A percentile compares a stretch with the other conserved stretches of the same genome.
phyloP scores from a whole-genome alignment of 2,329 filamentous ascomycete species.

The Corniculantispora saksenae region DNA sequence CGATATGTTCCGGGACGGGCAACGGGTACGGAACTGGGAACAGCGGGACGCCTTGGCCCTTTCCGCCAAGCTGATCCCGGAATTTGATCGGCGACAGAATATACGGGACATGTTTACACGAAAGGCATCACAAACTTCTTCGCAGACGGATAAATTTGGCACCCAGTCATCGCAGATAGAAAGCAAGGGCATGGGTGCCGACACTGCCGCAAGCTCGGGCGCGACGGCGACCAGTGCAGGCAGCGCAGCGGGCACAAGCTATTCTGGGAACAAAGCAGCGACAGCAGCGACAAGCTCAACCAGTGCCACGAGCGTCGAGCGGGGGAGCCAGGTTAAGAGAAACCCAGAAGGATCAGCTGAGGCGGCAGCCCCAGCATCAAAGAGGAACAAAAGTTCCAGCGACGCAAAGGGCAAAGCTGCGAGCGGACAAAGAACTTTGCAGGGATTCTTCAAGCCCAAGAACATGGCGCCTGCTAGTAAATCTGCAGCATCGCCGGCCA shows the following conservation, averaged over 20 bases:
- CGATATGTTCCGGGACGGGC: constrained; percentile 69
- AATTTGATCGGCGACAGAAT: constrained; percentile 80
- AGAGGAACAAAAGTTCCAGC: constrained; percentile 36
- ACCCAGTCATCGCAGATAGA: neutral
- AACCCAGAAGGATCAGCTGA: constrained; percentile 24
- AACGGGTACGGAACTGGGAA: constrained; percentile 66
- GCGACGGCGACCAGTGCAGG: neutral
- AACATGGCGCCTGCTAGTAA: neutral
- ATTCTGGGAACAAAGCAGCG: neutral
- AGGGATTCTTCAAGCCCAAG: constrained; percentile 77
- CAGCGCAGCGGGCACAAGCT: neutral
- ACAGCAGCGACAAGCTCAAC: neutral
- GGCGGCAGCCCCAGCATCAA: constrained; percentile 33
- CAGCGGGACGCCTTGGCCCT: constrained; percentile 67
- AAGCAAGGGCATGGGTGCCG: neutral
- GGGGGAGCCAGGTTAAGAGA: constrained; percentile 27
- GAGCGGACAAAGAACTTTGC: constrained; percentile 59
- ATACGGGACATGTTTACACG: constrained; percentile 89
- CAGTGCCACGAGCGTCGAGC: neutral
- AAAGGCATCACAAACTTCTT: constrained; percentile 45
- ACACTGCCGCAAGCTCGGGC: neutral
- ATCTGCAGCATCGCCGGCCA: neutral
- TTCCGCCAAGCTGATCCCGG: constrained; percentile 81
- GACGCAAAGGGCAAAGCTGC: constrained; percentile 30
- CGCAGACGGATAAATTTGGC: neutral